phyloP scores from a whole-genome alignment of 2,329 filamentous ascomycete species.

The Aspergillus piperis region DNA sequence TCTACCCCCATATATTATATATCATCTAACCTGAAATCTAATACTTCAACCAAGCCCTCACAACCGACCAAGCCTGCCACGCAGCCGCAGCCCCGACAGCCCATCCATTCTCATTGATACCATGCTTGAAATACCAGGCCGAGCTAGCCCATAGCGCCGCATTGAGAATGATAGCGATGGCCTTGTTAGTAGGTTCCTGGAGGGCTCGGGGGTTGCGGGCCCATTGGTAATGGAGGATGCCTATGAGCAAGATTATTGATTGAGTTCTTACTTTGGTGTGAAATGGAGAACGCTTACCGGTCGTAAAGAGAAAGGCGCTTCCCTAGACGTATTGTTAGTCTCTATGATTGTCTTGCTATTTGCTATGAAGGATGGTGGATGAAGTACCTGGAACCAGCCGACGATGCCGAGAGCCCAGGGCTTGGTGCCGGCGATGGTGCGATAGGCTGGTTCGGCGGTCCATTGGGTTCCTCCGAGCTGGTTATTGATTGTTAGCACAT shows the following conservation, averaged over 20 bases:
- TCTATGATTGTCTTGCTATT: neutral
- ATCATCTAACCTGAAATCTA: neutral
- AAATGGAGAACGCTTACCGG: neutral
- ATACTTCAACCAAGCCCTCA: slow-evolving; percentile 5
- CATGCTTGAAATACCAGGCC: slow-evolving; percentile 32
- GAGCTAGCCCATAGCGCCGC: slow-evolving; percentile 31
- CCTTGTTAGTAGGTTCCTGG: slow-evolving; percentile 32
- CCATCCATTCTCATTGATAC: slow-evolving; percentile 26
- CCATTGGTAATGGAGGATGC: slow-evolving; percentile 18
- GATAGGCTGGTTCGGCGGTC: slow-evolving; percentile 1
- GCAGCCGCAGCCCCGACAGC: slow-evolving; percentile 25
- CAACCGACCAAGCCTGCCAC: slow-evolving; percentile 27
- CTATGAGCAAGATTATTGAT: neutral
- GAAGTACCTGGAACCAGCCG: slow-evolving; percentile 4
- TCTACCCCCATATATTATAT: too few relatives aligned
- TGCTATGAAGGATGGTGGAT: neutral
- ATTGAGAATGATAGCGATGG: slow-evolving; percentile 30
- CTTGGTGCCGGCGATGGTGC: neutral
- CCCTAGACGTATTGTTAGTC: neutral
- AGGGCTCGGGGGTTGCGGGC: slow-evolving; percentile 17
- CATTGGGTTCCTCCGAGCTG: slow-evolving; percentile 1
- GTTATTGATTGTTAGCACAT: accelerated
- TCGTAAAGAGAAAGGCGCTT: slow-evolving; percentile 3
- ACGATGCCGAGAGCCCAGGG: slow-evolving; percentile 4
- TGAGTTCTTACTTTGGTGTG: neutral